Evolutionary conservation across 495 filamentous ascomycete species (phyloP).

Genomic region (Penicillium angulare): DNA sequence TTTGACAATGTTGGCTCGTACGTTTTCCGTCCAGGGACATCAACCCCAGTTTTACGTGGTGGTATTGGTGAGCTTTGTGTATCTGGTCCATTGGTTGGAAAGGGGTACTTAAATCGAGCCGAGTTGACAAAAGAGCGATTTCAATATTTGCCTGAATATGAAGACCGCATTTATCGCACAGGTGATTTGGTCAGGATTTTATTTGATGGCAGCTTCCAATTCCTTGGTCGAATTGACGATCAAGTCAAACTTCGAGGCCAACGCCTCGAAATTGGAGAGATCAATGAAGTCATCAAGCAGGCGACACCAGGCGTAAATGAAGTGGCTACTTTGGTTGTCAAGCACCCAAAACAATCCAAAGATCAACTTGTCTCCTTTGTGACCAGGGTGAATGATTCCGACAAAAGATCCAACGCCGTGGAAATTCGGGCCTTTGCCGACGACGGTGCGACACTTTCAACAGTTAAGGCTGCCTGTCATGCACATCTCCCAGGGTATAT

Average conservation of each 20-base stretch:
- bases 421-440: constrained; percentile 14
- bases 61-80: constrained; percentile 85
- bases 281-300: constrained; percentile 54
- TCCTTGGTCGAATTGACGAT: constrained; percentile 71
- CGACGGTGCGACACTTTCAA: constrained; percentile 12
- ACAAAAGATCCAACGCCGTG: constrained; percentile 13
- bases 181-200: constrained; percentile 50
- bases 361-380: constrained; percentile 45
- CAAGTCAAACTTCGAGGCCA: constrained; percentile 81
- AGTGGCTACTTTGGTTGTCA: constrained; percentile 41
- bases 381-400: constrained; percentile 9
- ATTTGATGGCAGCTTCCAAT: constrained; percentile 52
- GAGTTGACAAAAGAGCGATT: constrained; percentile 49
- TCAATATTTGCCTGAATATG: constrained; percentile 29
- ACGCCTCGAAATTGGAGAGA: constrained; percentile 73
- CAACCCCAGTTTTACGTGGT: constrained; percentile 70
- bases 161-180: constrained; percentile 46
- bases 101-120: constrained; percentile 78
- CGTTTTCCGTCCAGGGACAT: constrained; percentile 68
- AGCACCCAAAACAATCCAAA: constrained; percentile 42
- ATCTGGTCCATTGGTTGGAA: constrained; percentile 80
- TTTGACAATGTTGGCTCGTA: constrained; percentile 81
- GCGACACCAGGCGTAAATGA: constrained; percentile 31
- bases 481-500: constrained; percentile 51
- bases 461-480: constrained; percentile 35